phyloP scores from a whole-genome alignment of 352 stramenopile species.

The Blastocystis sp. region DNA sequence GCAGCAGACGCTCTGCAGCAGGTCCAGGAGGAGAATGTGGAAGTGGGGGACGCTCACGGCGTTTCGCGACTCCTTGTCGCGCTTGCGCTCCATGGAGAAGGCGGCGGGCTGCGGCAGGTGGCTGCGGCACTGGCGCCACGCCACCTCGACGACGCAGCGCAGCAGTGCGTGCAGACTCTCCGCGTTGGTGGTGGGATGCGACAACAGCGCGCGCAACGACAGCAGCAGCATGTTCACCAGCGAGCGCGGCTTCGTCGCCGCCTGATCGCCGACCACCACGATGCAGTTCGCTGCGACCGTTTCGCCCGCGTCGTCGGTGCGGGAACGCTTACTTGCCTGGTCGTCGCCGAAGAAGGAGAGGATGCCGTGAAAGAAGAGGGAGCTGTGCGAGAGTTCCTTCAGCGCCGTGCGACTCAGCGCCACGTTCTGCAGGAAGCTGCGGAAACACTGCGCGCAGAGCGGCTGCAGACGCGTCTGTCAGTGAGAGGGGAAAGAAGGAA shows the following conservation, averaged over 20 bases:
- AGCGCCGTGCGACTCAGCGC: background rate
- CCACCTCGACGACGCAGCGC: background rate
- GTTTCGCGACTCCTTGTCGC: background rate
- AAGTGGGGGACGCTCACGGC: background rate
- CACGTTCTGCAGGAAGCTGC: background rate
- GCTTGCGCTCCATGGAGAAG: background rate
- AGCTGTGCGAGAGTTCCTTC: conserved; percentile 1
- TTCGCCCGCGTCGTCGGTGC: background rate
- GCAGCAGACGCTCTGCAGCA: background rate
- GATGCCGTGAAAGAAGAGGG: conserved; percentile 13
- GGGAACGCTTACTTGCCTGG: background rate
- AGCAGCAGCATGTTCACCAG: conserved; percentile 14
- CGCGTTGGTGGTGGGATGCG: background rate
- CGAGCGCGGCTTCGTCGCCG: background rate
- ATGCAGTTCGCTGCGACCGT: background rate
- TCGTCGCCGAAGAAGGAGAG: background rate
- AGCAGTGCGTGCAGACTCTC: background rate
- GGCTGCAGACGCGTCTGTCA: background rate
- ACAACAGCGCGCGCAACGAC: background rate
- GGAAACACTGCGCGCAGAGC: background rate
- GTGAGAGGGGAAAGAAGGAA: background rate
- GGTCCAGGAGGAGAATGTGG: conserved; percentile 5
- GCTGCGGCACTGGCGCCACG: background rate
- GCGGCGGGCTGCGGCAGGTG: background rate
- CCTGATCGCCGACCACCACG: background rate